Base-by-base conservation (phyloP, 2,329 filamentous ascomycete species). In the Cyphellophora europaea region DNA sequence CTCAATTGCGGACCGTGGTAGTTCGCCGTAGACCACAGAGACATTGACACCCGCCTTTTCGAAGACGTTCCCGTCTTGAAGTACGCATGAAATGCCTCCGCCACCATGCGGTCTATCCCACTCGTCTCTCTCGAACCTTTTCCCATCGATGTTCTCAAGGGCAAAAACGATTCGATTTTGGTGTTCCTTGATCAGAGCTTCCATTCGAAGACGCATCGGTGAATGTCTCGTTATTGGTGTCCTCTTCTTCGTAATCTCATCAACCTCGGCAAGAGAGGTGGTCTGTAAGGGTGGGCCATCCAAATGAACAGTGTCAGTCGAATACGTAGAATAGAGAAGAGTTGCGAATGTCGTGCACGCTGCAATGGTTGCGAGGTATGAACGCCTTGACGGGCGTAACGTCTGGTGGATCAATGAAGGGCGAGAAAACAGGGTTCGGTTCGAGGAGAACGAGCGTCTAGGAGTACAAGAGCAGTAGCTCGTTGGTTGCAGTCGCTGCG, bases 11-110 rank as follows among this genome's bases (percentile, higher is more conserved):
- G 84, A 71, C 51, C 84, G 81, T 19, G 88, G 88, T 2, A 98
- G 72, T 31, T 79, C 82, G 42, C 91, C 91, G 56, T 98, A 96
- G 32, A 98, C 91, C 42, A 96, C 78, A 38, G 84, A 93, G 53
- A 89, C 88, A 54, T 93, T 94, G 40, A 96, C 87, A 18, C 91
- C 91, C 29, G 84, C 91, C 65, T 98, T 98, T 61, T 98, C 91
- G 53, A 98, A 98, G 33, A 95, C 86, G 43, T 93, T 89, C 48
- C 91, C 88, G 47, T 95, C 87, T 59, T 98, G 91, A 12, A 98
- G 69, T 25, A 98, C 88, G 60, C 88, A 94, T 11, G 86, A 93
- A 50, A 89, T 88, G 46, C 91, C 91, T 37, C 91, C 91, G 27
- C 91, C 91, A 35, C 91, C 91, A 54, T 87, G 79, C 38, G 83